A percentile compares a stretch with the other conserved stretches of the same genome.
Conservation (phyloP, 2,329 filamentous ascomycete genomes). For the Cladophialophora immunda region DNA sequence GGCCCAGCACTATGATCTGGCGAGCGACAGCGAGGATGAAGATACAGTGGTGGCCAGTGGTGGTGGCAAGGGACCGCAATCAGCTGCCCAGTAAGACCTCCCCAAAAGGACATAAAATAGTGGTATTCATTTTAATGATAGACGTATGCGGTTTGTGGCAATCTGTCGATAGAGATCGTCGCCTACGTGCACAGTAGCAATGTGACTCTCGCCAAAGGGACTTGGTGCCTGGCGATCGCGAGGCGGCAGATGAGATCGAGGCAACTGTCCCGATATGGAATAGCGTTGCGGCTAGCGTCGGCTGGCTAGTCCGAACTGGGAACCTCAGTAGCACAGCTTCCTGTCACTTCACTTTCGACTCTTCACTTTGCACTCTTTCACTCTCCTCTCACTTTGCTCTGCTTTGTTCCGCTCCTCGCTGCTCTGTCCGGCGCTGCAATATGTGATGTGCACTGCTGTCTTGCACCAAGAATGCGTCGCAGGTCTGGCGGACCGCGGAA, state of each 20-base stretch:
- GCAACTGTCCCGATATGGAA: background rate
- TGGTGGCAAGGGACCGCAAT: constrained; percentile 10
- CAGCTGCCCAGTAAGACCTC: background rate
- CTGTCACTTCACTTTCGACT: background rate
- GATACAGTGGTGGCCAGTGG: constrained; percentile 27
- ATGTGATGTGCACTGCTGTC: background rate
- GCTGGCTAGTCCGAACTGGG: background rate
- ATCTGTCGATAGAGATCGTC: background rate
- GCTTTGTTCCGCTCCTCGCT: background rate
- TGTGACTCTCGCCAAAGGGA: background rate
- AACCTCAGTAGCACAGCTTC: background rate
- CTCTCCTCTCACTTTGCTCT: background rate
- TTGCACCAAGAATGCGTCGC: background rate
- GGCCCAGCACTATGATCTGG: constrained; percentile 57
- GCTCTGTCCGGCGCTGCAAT: background rate
- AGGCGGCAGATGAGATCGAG: background rate
- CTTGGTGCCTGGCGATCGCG: background rate
- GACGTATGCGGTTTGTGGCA: background rate
- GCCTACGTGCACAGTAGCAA: background rate
- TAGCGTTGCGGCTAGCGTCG: background rate
- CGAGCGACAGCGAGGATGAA: constrained; percentile 55
- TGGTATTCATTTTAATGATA: constrained; percentile 21
- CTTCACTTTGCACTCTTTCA: constrained; percentile 6
- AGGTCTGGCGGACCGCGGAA: background rate
- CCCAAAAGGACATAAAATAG: constrained; percentile 5